phyloP scores from a whole-genome alignment of 2,329 filamentous ascomycete genomes.

The Pseudocercospora crystallina region DNA sequence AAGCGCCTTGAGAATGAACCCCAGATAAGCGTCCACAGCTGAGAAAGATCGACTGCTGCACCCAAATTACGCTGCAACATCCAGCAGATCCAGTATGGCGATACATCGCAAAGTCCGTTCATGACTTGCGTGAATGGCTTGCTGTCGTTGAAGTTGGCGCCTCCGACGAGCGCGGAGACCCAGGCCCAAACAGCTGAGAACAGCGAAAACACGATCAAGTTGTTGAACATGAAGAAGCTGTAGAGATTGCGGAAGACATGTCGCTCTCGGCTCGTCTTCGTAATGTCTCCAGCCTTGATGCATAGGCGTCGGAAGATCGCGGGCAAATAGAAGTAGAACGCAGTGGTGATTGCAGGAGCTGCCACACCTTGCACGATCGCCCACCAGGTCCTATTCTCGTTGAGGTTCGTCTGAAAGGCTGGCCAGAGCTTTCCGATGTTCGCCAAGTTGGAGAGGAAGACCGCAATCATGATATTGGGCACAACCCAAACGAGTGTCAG shows the following conservation, averaged over 20 bases:
- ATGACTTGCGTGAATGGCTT: constrained; percentile 66
- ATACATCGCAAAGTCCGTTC: constrained; percentile 74
- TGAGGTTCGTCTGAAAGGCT: constrained; percentile 67
- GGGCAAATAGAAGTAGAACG: constrained; percentile 83
- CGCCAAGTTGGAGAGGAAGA: constrained; percentile 83
- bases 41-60: constrained; percentile 88
- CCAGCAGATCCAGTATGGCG: constrained; percentile 92
- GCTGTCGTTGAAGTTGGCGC: constrained; percentile 59
- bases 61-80: constrained; percentile 89
- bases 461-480: constrained; percentile 90
- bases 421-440: constrained; percentile 81
- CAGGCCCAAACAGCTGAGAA: constrained; percentile 78
- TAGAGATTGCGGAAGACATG: constrained; percentile 91
- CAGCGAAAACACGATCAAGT: constrained; percentile 87
- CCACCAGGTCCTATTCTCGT: constrained; percentile 67
- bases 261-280: constrained; percentile 86
- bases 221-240: constrained; percentile 97
- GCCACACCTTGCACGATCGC: constrained; percentile 87
- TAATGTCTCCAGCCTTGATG: constrained; percentile 79
- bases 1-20: constrained; percentile 84
- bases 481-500: constrained; percentile 84
- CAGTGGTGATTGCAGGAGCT: constrained; percentile 81
- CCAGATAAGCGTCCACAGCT: constrained; percentile 79
- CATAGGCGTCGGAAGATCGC: constrained; percentile 87
- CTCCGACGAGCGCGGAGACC: constrained; percentile 54